Evolutionary conservation across 176 grass and related monocot species (phyloP).

Genomic region (Avena sativa): DNA sequence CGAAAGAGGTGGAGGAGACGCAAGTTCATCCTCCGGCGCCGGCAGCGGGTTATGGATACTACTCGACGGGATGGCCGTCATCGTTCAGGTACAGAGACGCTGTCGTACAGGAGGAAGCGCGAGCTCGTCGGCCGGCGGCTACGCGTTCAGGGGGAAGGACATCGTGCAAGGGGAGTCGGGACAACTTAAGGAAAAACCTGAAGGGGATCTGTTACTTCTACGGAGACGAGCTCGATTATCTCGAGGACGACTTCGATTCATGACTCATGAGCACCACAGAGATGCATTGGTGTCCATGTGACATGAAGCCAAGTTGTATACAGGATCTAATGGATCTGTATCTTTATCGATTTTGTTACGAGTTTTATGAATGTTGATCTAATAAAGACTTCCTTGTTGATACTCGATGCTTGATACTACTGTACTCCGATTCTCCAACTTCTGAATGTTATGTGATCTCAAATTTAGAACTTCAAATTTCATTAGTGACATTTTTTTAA

Average conservation of each 20-base stretch:
- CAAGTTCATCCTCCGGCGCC: background rate
- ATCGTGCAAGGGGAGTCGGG: background rate
- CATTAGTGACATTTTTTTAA: too few species aligned
- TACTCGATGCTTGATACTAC: too few species aligned
- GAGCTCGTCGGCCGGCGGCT: background rate
- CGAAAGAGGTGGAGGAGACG: background rate
- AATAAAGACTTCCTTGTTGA: background rate
- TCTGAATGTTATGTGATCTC: too few species aligned
- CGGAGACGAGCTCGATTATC: background rate
- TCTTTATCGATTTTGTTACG: background rate
- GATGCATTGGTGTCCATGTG: background rate
- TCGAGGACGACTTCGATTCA: background rate
- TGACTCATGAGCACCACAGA: background rate
- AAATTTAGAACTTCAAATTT: too few species aligned
- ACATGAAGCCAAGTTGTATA: background rate
- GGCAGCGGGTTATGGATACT: background rate
- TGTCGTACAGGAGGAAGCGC: background rate
- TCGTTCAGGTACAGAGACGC: background rate
- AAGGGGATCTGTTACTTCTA: background rate
- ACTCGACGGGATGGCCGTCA: background rate
- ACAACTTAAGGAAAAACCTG: background rate
- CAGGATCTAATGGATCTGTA: background rate
- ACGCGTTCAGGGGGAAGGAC: background rate
- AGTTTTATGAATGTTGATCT: background rate
- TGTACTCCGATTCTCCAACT: too few species aligned